These are phyloP conservation scores for Colletotrichum sp. DNA, from an alignment of 2,329 filamentous ascomycete species.

Conservation along the genomic window DNA sequence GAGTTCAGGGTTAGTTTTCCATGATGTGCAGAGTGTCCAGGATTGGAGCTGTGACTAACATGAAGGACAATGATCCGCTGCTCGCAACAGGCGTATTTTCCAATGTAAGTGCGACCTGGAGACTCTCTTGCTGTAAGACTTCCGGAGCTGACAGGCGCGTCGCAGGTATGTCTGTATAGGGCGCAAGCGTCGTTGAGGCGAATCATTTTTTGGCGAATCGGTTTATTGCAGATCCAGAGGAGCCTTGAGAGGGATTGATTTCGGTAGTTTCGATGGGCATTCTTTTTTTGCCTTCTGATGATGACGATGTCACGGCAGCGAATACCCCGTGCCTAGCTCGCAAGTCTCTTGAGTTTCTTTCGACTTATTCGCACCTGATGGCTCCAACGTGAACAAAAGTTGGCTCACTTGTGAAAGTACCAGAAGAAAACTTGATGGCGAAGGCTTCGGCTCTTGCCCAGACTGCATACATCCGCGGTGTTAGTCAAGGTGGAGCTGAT, in stretches of 20 bases:
- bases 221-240: background rate
- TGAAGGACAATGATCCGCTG: background rate
- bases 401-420: background rate
- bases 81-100: constrained; percentile 60
- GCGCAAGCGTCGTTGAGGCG: constrained; percentile 50
- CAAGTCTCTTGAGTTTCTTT: background rate
- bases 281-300: background rate
- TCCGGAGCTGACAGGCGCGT: background rate
- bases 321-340: constrained; percentile 3
- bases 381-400: background rate
- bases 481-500: background rate
- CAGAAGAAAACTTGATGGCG: background rate
- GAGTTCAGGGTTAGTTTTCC: constrained; percentile 55
- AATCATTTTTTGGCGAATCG: background rate
- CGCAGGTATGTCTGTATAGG: constrained; percentile 67
- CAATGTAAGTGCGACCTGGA: constrained; percentile 54
- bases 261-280: background rate
- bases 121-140: background rate
- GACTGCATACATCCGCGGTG: background rate
- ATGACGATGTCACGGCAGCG: background rate
- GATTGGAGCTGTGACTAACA: background rate
- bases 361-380: background rate
- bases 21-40: background rate
- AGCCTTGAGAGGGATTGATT: background rate
- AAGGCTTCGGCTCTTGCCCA: background rate